A percentile compares a stretch with the other conserved stretches of the same genome.
These are phyloP conservation scores for Bauhinia variegata DNA, from an alignment of 306 rosid genomes.

Conservation along the genomic window DNA sequence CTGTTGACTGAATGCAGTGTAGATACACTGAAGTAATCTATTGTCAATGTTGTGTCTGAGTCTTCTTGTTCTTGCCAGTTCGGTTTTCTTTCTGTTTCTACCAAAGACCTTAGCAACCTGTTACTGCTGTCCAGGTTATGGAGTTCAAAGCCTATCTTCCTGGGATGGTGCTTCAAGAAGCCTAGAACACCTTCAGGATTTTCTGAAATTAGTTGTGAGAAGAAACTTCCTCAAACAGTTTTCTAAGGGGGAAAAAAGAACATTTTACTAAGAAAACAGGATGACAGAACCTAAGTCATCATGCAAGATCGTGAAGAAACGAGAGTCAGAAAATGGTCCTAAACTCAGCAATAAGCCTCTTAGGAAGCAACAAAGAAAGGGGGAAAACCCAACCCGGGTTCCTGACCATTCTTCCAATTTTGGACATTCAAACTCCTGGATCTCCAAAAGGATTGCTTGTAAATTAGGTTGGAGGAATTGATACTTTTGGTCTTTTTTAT, in stretches of 20 bases:
- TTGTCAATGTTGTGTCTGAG: constrained; percentile 21
- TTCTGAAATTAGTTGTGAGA: constrained; percentile 71
- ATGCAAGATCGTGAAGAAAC: constrained; percentile 76
- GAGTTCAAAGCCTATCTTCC: constrained; percentile 84
- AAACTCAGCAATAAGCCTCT: constrained; percentile 58
- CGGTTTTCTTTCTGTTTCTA: constrained; percentile 25
- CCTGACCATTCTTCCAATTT: constrained; percentile 68
- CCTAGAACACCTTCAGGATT: constrained; percentile 79
- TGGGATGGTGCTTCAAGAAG: constrained; percentile 87
- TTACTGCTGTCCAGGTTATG: constrained; percentile 64
- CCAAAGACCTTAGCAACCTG: constrained; percentile 29
- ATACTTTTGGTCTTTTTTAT: constrained; percentile 8
- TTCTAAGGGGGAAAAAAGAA: no score
- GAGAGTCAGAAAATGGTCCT: constrained; percentile 65
- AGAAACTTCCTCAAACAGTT: constrained; percentile 66
- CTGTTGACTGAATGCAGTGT: constrained; percentile 23
- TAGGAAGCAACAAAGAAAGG: constrained; percentile 78
- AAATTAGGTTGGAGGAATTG: constrained; percentile 62
- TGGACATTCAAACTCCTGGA: constrained; percentile 73
- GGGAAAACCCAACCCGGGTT: constrained; percentile 72
- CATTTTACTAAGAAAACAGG: constrained; percentile 50
- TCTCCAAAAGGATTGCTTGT: constrained; percentile 94
- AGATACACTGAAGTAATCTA: constrained; percentile 16
- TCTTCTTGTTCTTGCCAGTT: constrained; percentile 13
- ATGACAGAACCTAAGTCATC: constrained; percentile 63